Evolutionary conservation across 2,329 filamentous ascomycete genomes (phyloP), one percentile per base, ranked within the genome.

Genomic region (Atkinsonella hypoxylon): DNA sequence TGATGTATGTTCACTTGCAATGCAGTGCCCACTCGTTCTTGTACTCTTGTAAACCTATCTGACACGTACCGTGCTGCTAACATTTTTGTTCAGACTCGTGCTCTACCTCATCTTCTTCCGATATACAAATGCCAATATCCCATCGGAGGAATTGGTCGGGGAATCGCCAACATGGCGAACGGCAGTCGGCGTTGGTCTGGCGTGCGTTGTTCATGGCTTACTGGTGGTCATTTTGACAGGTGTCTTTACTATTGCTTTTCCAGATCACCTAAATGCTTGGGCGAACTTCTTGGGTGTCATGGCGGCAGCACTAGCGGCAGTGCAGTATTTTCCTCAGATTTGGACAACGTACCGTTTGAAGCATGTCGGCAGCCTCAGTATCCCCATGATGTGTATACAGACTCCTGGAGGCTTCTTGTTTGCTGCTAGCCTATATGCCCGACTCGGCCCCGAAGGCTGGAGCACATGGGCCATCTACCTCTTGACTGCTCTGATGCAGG

Each of bases 351-450:
- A 87, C 69, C 78, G 75, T 48, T 73, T 96, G 52, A 86, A 91
- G 63, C 84, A 90, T 59, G 85, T 95, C 2, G 89, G 89, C 50
- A 95, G 89, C 64, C 71, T 98, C 59, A 95, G 89, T 61, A 93
- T 98, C 51, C 85, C 89, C 4, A 97, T 96, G 85, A 97, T 98
- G 90, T 86, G 87, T 64, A 95, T 98, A 34, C 93, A 98, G 67
- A 96, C 91, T 0, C 93, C 93, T 0, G 93, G 93, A 0, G 89
- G 89, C 53, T 83, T 95, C 58, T 71, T 98, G 7, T 97, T 95
- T 70, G 89, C 91, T 0, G 83, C 78, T 12, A 96, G 89, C 64
- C 70, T 98, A 42, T 89, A 84, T 47, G 81, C 79, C 8, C 79
- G 93, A 44, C 76, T 96, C 18, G 93, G 93, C 0, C 75, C 75